Evolutionary conservation across 1,139 yeast species (phyloP), one percentile per base, ranked within the genome.

Genomic region (Suhomyces anneliseae): DNA sequence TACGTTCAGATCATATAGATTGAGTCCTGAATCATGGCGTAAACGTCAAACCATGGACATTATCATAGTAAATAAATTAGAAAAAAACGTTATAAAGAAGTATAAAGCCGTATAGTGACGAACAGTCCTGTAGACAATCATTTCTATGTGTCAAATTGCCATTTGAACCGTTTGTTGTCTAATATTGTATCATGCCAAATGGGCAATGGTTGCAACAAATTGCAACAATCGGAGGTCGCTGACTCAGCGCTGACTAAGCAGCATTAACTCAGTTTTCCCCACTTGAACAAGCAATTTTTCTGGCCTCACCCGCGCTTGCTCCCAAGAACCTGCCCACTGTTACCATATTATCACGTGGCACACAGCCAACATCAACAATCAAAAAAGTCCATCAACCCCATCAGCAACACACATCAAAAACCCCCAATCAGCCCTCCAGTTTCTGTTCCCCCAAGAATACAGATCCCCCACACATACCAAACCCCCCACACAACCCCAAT

Each of bases 201-300:
- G 41, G 96, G 89, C 60, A 79, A 86, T 55, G 96, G 93, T 1
- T 84, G 61, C 55, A 29, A 29, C 32, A 29, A 29, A 29, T 11
- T 9, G 32, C n/a, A 29, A 9, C 32, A 29, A 29, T 29, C 7
- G 32, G 32, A 11, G 6, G 4, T 2, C 7, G 6, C 32, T 29
- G 32, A 29, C 32, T 29, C 2, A 29, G 32, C 2, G 32, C 32
- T 29, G 32, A 29, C 32, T 29, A 29, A 29, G 32, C 32, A 19
- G 24, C 4, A 19, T 19, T 19, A 7, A 9, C 32, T 11, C 32
- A 29, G n/a, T 29, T 29, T 29, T 29, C n/a, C 32, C 32, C 32
- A 29, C 11, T 9, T 29, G 7, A 2, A 19, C 24, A 19, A 3
- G 24, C 24, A 19, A 19, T 19, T 19, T 19, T 19, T 19, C 24